Conservation (phyloP, 2,329 filamentous ascomycete genomes). For the Fusarium pininemorale region DNA sequence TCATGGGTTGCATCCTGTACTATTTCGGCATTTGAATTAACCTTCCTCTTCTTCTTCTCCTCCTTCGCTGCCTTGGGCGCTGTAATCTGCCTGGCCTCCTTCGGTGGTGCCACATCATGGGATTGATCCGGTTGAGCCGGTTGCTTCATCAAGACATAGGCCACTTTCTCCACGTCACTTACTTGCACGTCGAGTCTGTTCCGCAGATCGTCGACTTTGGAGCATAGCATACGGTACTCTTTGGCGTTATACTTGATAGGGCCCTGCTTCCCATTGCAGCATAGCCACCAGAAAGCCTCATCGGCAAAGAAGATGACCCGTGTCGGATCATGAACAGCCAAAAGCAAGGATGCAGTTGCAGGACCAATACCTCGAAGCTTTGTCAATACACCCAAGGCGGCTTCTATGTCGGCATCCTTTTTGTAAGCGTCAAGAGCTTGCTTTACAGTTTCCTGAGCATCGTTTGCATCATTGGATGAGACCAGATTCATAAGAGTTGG, state of each 20-base stretch:
- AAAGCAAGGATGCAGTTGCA: slow-evolving; percentile 78
- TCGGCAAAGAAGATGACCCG: slow-evolving; percentile 80
- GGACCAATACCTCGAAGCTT: slow-evolving; percentile 79
- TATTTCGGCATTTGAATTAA: slow-evolving; percentile 1
- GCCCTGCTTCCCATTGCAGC: slow-evolving; percentile 59
- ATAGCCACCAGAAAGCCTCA: slow-evolving; percentile 79
- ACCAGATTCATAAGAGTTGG: slow-evolving; percentile 69
- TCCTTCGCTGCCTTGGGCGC: slow-evolving; percentile 1
- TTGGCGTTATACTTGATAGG: slow-evolving; percentile 74
- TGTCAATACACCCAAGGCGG: slow-evolving; percentile 63
- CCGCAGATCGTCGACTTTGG: slow-evolving; percentile 53
- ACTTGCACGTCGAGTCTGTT: slow-evolving; percentile 64
- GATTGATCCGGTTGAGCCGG: slow-evolving; percentile 14
- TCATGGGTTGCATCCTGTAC: slow-evolving; percentile 24
- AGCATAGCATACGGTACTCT: slow-evolving; percentile 71
- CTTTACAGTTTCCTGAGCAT: slow-evolving; percentile 59
- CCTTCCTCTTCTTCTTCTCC: slow-evolving; percentile 42
- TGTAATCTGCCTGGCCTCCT: slow-evolving; percentile 8
- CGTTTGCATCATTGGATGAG: slow-evolving; percentile 64
- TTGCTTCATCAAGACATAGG: slow-evolving; percentile 71
- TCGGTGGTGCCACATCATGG: slow-evolving; percentile 3
- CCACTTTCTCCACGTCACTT: slow-evolving; percentile 74
- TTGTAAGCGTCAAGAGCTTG: slow-evolving; percentile 61
- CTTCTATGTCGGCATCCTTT: slow-evolving; percentile 50
- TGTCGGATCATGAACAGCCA: slow-evolving; percentile 70